Percentiles rank a stretch among this genome's conserved stretches.
These are phyloP conservation scores for Pseudopediastrum boryanum DNA, from an alignment of 139 green algal species.

Conservation along the genomic window DNA sequence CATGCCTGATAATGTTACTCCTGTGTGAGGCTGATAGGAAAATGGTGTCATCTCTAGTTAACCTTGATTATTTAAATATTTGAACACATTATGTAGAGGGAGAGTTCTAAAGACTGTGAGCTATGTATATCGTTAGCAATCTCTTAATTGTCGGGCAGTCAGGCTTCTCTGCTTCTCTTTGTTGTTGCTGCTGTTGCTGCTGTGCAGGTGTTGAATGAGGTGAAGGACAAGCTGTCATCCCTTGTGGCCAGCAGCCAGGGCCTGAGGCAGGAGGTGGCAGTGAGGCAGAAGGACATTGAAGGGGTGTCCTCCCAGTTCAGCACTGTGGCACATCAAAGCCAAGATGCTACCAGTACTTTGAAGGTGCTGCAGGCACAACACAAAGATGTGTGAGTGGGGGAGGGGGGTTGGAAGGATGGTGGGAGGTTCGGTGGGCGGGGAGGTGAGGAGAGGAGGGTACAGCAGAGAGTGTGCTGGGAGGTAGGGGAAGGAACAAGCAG, in stretches of 20 bases:
- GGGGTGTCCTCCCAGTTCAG: conserved; percentile 57
- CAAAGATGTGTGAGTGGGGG: conserved; percentile 64
- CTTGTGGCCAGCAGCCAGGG: conserved; percentile 47
- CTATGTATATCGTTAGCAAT: background rate
- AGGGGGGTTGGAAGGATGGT: no score
- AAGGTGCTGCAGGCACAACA: conserved; percentile 63
- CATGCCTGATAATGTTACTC: background rate
- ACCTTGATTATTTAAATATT: background rate
- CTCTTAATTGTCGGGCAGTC: background rate
- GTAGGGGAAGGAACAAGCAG: no score
- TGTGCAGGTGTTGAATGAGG: conserved; percentile 74
- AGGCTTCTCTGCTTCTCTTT: background rate
- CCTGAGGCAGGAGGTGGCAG: conserved; percentile 54
- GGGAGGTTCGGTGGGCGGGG: no score
- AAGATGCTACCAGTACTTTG: conserved; percentile 39
- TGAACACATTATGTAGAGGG: background rate
- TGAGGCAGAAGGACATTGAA: conserved; percentile 47
- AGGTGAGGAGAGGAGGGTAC: no score
- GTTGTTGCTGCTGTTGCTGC: background rate
- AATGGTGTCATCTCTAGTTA: background rate
- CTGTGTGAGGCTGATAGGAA: background rate
- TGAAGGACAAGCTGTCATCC: conserved; percentile 64
- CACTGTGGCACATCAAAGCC: conserved; percentile 14
- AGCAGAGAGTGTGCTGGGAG: no score
- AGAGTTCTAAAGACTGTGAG: background rate